Base-by-base conservation (phyloP, 2,329 filamentous ascomycete species). In the Aureobasidium namibiae region DNA sequence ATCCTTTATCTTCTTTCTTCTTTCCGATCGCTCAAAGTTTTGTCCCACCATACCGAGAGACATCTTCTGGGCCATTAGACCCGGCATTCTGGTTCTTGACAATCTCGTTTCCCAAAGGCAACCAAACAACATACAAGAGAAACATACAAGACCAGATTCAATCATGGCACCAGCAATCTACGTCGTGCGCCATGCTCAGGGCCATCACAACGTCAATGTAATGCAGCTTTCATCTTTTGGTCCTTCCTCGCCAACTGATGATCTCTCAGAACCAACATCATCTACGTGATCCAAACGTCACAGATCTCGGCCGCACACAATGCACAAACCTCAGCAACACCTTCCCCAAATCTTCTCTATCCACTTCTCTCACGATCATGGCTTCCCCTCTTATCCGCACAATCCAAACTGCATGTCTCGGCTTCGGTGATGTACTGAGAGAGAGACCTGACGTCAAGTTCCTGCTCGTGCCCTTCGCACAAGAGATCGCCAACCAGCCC, bases 371-470 rank as follows among this genome's bases (percentile, higher is more conserved):
- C 33, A 57, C 54, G 21, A 46, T 57, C 13, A 80, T 91, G 26
- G 85, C 90, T 39, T 94, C 89, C 1, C 90, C 91, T 7, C 80
- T 95, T 64, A 85, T 86, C 53, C 84, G 91, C 62, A 95, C 91
- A 2, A 78, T 96, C 45, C 84, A 89, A 73, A 96, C 91, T 1
- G 86, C 87, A 29, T 59, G 45, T 46, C 39, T 59, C 8, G 34
- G 46, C 21, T 59, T 59, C 10, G 38, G 57, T 14, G 39, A 52
- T 23, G 26, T 50, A 4, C 16, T 59, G 18, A 52, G 11, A 10
- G n/a, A n/a, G 5, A 42, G 24, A 18, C 57, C 57, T 7, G 38
- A 52, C 11, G 57, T 59, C 21, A 50, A 50, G 33, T 59, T 59
- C 24, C 9, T 52, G 4, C 39, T 59, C 7, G 48, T 59, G 1